Evolutionary conservation across 2,329 filamentous ascomycete genomes (phyloP).

Genomic region (Clonostachys sp.): DNA sequence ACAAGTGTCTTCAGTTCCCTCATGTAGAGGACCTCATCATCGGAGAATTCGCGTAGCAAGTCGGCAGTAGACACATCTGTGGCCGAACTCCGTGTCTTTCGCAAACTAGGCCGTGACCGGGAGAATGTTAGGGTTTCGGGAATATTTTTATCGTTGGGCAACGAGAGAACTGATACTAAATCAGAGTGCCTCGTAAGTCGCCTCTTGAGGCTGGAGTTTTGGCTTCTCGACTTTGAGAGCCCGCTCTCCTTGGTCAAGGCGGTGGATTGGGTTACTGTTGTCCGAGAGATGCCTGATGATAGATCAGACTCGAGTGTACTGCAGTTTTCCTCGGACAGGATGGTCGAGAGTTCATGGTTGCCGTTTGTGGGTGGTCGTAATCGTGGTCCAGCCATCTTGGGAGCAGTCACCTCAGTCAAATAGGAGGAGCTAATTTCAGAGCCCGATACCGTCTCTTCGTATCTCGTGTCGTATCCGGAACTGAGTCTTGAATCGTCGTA

Average conservation of each 20-base stretch:
- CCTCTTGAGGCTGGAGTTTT: constrained; percentile 57
- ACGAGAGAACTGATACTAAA: constrained; percentile 84
- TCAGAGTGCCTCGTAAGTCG: constrained; percentile 89
- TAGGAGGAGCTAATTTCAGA: constrained; percentile 9
- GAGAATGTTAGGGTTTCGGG: constrained; percentile 63
- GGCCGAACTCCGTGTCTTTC: constrained; percentile 64
- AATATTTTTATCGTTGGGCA: constrained; percentile 53
- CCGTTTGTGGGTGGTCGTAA: constrained; percentile 48
- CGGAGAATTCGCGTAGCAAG: constrained; percentile 72
- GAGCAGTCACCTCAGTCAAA: constrained; percentile 10
- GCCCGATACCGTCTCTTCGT: neutral
- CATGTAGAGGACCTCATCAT: constrained; percentile 84
- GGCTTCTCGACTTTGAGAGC: constrained; percentile 29
- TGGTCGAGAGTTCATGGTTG: constrained; percentile 51
- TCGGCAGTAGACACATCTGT: constrained; percentile 68
- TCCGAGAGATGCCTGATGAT: constrained; percentile 39
- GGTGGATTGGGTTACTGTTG: constrained; percentile 49
- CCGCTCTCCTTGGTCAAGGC: constrained; percentile 40
- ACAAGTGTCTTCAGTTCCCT: constrained; percentile 89
- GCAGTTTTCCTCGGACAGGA: constrained; percentile 45
- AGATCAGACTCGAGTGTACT: constrained; percentile 42
- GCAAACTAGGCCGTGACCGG: constrained; percentile 72
- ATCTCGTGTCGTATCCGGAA: constrained; percentile 2
- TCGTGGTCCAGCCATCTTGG: constrained; percentile 23
- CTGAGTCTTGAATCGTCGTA: constrained; percentile 1